These are phyloP conservation scores for Neocucurbitaria cava DNA, from an alignment of 2,329 filamentous ascomycete genomes.

Conservation along the genomic window DNA sequence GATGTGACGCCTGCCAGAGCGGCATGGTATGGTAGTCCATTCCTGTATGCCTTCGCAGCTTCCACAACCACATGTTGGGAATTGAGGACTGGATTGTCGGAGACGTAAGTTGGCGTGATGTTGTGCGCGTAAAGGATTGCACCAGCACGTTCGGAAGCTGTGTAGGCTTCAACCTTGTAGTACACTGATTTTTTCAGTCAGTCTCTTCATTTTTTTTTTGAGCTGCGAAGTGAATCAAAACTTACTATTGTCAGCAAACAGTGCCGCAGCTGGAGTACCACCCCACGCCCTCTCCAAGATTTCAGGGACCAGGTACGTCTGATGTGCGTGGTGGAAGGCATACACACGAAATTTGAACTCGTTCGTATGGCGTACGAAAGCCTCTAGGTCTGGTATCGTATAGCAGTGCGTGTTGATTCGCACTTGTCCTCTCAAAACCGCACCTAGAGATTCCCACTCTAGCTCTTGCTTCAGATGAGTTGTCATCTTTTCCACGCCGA, in stretches of 20 bases:
- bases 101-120: conserved; percentile 72
- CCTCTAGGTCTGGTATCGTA: conserved; percentile 71
- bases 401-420: conserved; percentile 77
- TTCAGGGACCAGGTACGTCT: conserved; percentile 71
- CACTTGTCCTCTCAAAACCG: conserved; percentile 70
- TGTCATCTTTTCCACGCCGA: conserved; percentile 60
- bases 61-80: conserved; percentile 73
- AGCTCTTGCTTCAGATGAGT: conserved; percentile 69
- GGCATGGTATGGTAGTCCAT: conserved; percentile 51
- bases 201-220: neutral
- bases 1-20: conserved; percentile 51
- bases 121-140: conserved; percentile 71
- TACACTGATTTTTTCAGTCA: conserved; percentile 55
- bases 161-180: conserved; percentile 72
- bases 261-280: conserved; percentile 54
- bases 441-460: conserved; percentile 68
- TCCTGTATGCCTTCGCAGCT: conserved; percentile 53
- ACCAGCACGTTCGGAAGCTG: conserved; percentile 70
- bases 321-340: conserved; percentile 74
- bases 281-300: conserved; percentile 53
- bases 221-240: neutral
- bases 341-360: conserved; percentile 73
- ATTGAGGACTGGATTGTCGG: conserved; percentile 73
- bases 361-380: conserved; percentile 73
- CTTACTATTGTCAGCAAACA: conserved; percentile 70